Base-by-base conservation (phyloP, 495 filamentous ascomycete genomes). In the Cercophora newfieldiana region DNA sequence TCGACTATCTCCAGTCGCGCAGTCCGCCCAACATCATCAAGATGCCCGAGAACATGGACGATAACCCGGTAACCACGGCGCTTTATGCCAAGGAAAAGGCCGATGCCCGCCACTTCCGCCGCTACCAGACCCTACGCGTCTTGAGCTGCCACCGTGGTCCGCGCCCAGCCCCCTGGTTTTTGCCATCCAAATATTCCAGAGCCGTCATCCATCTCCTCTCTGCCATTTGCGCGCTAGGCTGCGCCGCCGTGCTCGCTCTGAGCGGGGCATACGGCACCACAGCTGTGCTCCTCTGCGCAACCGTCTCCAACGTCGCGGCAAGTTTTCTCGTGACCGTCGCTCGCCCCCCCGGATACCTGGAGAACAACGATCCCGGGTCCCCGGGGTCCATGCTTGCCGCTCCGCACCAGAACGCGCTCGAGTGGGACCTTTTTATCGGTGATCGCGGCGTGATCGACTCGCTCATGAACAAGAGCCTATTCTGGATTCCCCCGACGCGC, bases 401-500 rank as follows among this genome's bases (percentile, higher is more conserved):
- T 0, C 21, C 54, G 25, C 54, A 58, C n/a, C 54, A 58, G n/a
- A 58, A 58, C 26, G 54, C 54, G 8, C 16, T 25, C 10, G 54
- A 26, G 59, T 48, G 59, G 59, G 47, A 61, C 18, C 59, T 61
- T 37, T 47, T 61, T 37, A 49, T 49, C 21, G 31, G 59, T 37
- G 59, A 61, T 37, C n/a, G 59, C n/a, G 59, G 31, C 22, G 31
- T 61, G n/a, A 37, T 50, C 18, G 59, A 61, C 37, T 48, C 59
- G 59, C 59, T 61, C 19, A 12, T 61, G 18, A 61, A 61, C 59
- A 61, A 61, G 4, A 2, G 31, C 31, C 47, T 48, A 37, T 61
- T 61, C 59, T 61, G 31, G 31, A 61, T 61, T 26, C 59, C 59
- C 14, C 31, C 47, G 14, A 61, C 14, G 14, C 18, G 22, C 7